Percentiles rank a stretch among this genome's conserved stretches.
phyloP scores from a whole-genome alignment of 164 flowering plant genomes.

The Litsea cubeba region DNA sequence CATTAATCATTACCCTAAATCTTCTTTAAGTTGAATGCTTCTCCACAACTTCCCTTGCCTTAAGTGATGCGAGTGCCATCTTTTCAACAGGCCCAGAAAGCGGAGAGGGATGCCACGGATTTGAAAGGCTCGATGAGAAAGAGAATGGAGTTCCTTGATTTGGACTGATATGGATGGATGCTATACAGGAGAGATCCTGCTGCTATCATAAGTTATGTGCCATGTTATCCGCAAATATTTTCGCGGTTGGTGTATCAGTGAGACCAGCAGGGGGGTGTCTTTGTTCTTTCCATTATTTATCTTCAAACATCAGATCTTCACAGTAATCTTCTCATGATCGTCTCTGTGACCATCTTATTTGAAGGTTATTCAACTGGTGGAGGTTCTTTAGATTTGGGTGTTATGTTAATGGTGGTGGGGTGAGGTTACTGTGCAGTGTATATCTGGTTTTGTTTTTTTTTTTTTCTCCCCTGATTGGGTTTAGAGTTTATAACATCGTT shows the following conservation, averaged over 20 bases:
- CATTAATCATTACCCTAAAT: no score
- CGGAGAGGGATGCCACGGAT: conserved; percentile 86
- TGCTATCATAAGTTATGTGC: conserved; percentile 13
- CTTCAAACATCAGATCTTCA: neutral
- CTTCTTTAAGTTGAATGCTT: neutral
- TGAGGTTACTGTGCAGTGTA: no score
- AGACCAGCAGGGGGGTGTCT: neutral
- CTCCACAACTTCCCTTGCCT: neutral
- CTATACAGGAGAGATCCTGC: neutral
- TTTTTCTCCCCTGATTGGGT: no score
- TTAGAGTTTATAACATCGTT: no score
- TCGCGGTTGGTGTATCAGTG: conserved; percentile 10
- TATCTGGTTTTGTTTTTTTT: no score
- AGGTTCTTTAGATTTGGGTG: no score
- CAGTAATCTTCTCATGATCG: neutral
- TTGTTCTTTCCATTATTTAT: neutral
- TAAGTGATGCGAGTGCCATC: neutral
- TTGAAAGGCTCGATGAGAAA: conserved; percentile 92
- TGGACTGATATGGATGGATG: conserved; percentile 26
- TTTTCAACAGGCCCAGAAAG: conserved; percentile 56
- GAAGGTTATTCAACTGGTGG: neutral
- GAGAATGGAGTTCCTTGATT: conserved; percentile 97
- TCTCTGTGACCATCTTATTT: neutral
- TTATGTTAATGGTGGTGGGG: no score
- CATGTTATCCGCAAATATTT: conserved; percentile 32